A percentile compares a stretch with the other conserved stretches of the same genome.
These are phyloP conservation scores for Tetracladium setigerum DNA, from an alignment of 495 filamentous ascomycete genomes.

Conservation along the genomic window DNA sequence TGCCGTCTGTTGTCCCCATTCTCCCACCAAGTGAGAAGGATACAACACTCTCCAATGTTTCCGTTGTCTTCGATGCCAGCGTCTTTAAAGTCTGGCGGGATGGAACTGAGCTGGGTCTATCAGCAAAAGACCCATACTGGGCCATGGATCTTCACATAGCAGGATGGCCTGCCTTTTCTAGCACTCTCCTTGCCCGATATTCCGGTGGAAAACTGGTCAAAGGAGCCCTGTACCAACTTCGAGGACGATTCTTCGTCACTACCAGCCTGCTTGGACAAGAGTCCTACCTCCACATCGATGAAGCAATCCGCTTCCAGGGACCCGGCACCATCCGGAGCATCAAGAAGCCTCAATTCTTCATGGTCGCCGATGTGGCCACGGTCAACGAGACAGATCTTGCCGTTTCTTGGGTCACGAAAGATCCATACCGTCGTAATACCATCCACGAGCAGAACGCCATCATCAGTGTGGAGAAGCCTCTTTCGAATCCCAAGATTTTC, in stretches of 20 bases:
- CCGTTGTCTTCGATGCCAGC: conserved; percentile 9
- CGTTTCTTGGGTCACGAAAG: conserved; percentile 11
- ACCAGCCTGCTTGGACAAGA: background rate
- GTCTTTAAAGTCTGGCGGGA: conserved; percentile 10
- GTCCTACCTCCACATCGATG: conserved; percentile 12
- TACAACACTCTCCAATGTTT: conserved; percentile 8
- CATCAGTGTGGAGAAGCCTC: background rate
- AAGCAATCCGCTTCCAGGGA: conserved; percentile 12
- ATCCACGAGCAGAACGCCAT: conserved; percentile 8
- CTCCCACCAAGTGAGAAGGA: background rate
- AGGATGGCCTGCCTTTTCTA: conserved; percentile 2
- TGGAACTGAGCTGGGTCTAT: conserved; percentile 3
- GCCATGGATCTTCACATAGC: conserved; percentile 11
- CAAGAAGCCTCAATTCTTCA: conserved; percentile 6
- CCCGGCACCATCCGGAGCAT: conserved; percentile 9
- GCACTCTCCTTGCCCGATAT: conserved; percentile 6
- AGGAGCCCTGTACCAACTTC: conserved; percentile 12
- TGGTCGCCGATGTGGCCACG: conserved; percentile 3
- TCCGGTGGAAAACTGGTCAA: conserved; percentile 5
- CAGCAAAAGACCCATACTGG: conserved; percentile 9
- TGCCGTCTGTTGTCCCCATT: no score
- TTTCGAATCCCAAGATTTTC: background rate
- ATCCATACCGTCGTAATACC: conserved; percentile 8
- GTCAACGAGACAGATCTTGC: background rate
- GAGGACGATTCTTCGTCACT: conserved; percentile 9